phyloP scores from a whole-genome alignment of 1,284 basidiomycete species.

The Apiotrichum montevideense region DNA sequence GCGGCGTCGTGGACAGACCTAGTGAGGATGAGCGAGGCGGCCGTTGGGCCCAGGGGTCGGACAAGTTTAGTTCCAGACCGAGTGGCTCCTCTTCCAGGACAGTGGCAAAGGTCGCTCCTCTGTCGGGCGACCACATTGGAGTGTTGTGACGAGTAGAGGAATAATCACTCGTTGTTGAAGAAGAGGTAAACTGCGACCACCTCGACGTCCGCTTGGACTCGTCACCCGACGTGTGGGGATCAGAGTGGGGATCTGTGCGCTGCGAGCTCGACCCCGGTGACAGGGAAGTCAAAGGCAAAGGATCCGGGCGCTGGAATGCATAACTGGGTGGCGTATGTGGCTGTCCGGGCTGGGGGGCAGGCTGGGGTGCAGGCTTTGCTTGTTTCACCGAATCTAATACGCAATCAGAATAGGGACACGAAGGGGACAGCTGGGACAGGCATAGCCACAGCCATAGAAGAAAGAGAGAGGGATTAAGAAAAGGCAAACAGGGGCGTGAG shows the following conservation, averaged over 20 bases:
- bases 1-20: background rate
- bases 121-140: background rate
- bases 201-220: background rate
- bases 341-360: background rate
- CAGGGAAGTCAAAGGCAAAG: background rate
- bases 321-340: constrained; percentile 1
- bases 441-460: no score
- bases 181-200: constrained; percentile 1
- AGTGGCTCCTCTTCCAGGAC: constrained; percentile 12
- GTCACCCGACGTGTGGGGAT: background rate
- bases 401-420: no score
- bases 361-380: background rate
- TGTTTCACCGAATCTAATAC: background rate
- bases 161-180: background rate
- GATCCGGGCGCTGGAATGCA: background rate
- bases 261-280: background rate
- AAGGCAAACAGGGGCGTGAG: no score
- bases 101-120: constrained; percentile 9
- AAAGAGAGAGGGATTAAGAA: no score
- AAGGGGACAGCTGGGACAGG: no score
- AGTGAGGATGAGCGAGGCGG: background rate
- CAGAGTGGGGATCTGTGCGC: background rate
- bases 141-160: background rate
- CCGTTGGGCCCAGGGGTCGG: background rate
- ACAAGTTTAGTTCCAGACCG: background rate